phyloP scores from a whole-genome alignment of 1,284 basidiomycete species.

The Leccinum laetum region DNA sequence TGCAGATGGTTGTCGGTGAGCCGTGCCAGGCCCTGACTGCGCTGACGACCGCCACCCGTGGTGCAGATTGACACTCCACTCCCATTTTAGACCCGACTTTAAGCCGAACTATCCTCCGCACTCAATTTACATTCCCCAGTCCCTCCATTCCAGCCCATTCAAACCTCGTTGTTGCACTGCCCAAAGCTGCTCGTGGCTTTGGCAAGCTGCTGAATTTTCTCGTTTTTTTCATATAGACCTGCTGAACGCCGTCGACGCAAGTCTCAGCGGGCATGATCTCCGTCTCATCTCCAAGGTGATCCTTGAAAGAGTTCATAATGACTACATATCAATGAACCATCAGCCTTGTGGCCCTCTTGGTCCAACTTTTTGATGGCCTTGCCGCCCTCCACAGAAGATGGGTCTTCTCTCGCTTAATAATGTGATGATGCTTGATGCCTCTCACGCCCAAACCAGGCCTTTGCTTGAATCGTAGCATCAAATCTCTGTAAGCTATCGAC shows the following conservation, averaged over 20 bases:
- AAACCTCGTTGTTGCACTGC: not conserved
- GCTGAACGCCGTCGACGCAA: not conserved
- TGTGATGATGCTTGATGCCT: constrained; percentile 3
- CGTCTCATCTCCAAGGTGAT: not conserved
- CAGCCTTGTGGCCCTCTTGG: constrained; percentile 13
- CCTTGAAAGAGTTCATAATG: constrained; percentile 1
- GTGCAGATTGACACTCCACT: constrained; percentile 14
- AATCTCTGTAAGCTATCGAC: constrained; percentile 14
- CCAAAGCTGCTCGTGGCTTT: not conserved
- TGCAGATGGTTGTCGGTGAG: constrained; percentile 27
- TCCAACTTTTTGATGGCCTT: constrained; percentile 2
- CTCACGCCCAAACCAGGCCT: constrained; percentile 13
- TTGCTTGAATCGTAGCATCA: constrained; percentile 8
- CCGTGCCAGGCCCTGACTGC: constrained; percentile 29
- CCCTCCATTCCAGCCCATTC: not conserved
- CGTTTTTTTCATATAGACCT: not conserved
- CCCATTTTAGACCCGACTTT: constrained; percentile 19
- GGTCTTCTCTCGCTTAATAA: constrained; percentile 14
- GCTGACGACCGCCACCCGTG: constrained; percentile 28
- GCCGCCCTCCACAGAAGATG: constrained; percentile 7
- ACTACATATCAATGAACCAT: constrained; percentile 2
- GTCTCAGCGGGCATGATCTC: not conserved
- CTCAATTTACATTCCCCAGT: not conserved
- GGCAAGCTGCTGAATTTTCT: not conserved
- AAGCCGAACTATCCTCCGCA: constrained; percentile 13